These are phyloP conservation scores for Lipomyces oligophaga DNA, from an alignment of 805 yeast genomes.

Conservation along the genomic window DNA sequence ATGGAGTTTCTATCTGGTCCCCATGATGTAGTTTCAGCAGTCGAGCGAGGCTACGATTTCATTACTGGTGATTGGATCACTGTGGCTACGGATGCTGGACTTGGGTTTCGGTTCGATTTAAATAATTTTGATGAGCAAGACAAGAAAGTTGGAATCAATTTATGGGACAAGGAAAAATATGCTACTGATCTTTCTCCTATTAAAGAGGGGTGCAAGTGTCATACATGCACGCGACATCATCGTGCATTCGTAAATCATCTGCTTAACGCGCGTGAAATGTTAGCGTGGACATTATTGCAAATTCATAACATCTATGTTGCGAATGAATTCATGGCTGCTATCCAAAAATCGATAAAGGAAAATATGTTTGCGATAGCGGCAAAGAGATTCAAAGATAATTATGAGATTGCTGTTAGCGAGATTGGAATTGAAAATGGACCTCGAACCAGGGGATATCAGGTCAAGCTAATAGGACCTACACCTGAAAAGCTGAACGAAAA, in stretches of 20 bases:
- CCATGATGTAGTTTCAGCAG: conserved; percentile 35
- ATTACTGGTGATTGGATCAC: conserved; percentile 35
- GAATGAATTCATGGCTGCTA: conserved; percentile 35
- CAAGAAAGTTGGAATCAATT: conserved; percentile 31
- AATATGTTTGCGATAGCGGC: conserved; percentile 35
- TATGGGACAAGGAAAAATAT: conserved; percentile 35
- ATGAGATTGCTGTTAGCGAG: conserved; percentile 11
- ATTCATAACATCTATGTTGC: conserved; percentile 38
- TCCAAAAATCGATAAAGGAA: conserved; percentile 34
- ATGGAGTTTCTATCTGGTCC: conserved; percentile 34
- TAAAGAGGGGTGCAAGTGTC: conserved; percentile 28
- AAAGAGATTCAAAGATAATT: conserved; percentile 13
- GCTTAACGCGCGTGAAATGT: conserved; percentile 43
- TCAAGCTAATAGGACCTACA: conserved; percentile 15
- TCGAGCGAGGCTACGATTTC: conserved; percentile 39
- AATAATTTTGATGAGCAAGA: conserved; percentile 5
- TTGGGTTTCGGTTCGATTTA: conserved; percentile 37
- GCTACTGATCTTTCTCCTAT: conserved; percentile 35
- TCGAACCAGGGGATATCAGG: conserved; percentile 30
- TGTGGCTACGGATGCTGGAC: conserved; percentile 39
- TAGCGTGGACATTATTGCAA: conserved; percentile 43
- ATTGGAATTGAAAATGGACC: conserved; percentile 13
- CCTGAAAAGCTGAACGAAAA: conserved; percentile 22
- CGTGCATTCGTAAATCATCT: conserved; percentile 45
- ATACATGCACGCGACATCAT: conserved; percentile 33